phyloP scores from a whole-genome alignment of 2,329 filamentous ascomycete genomes.

The Aspergillus latus region DNA sequence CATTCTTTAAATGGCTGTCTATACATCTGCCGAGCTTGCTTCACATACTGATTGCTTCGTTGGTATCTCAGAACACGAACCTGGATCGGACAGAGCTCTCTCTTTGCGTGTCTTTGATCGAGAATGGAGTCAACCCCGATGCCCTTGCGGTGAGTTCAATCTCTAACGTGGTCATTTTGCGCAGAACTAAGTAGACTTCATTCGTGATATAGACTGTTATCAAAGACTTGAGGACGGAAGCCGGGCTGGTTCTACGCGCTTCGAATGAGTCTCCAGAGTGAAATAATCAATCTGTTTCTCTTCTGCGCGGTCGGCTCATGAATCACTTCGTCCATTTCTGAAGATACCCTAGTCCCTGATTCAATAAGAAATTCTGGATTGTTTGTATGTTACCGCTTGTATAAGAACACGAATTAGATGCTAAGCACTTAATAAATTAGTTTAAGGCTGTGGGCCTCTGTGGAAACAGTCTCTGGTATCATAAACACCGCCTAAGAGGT shows the following conservation, averaged over 20 bases:
- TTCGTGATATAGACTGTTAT: conserved; percentile 42
- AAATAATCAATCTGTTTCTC: background rate
- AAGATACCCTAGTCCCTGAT: conserved; percentile 20
- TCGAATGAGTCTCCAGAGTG: conserved; percentile 23
- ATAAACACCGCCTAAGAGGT: conserved; percentile 18
- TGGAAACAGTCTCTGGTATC: conserved; percentile 25
- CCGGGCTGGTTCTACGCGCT: conserved; percentile 29
- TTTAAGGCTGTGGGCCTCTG: conserved; percentile 2
- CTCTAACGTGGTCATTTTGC: background rate
- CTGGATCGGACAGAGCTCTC: conserved; percentile 88
- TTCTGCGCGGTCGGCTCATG: conserved; percentile 1
- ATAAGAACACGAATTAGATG: background rate
- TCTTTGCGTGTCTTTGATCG: conserved; percentile 93
- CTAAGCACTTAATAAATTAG: background rate
- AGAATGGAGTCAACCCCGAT: conserved; percentile 95
- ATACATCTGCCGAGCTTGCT: background rate
- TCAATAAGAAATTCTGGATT: conserved; percentile 1
- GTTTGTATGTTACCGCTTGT: background rate
- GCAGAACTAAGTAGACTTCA: background rate
- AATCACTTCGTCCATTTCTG: conserved; percentile 4
- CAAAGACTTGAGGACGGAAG: conserved; percentile 47
- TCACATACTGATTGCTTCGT: background rate
- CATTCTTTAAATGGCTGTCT: conserved; percentile 12
- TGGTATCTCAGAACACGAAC: conserved; percentile 74
- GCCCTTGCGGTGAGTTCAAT: conserved; percentile 74